Conservation (phyloP, 495 filamentous ascomycete species). For the Talaromyces proteolyticus region DNA sequence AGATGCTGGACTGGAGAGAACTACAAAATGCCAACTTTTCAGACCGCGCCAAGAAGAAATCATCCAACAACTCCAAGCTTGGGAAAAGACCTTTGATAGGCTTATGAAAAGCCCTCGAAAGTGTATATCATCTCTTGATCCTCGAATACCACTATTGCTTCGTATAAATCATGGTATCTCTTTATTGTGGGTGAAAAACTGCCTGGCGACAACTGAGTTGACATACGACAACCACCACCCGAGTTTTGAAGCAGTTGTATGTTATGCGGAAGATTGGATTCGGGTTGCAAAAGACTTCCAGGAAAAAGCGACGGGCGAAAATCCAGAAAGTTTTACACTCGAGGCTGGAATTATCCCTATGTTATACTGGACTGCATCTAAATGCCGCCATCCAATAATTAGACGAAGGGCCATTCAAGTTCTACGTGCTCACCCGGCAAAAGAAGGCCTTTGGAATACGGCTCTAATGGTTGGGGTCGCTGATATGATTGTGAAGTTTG, state of each 20-base stretch:
- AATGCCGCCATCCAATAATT: slow-evolving; percentile 15
- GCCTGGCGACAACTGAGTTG: slow-evolving; percentile 6
- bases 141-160: slow-evolving; percentile 10
- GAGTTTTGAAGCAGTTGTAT: slow-evolving; percentile 11
- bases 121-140: slow-evolving; percentile 2
- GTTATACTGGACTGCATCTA: slow-evolving; percentile 11
- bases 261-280: slow-evolving; percentile 5
- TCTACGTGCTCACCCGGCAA: slow-evolving; percentile 1
- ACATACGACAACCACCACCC: slow-evolving; percentile 8
- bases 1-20: not conserved
- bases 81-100: slow-evolving; percentile 11
- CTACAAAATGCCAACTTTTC: not conserved
- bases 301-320: not conserved
- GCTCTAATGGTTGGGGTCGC: slow-evolving; percentile 2
- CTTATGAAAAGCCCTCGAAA: slow-evolving; percentile 2
- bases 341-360: slow-evolving; percentile 14
- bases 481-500: slow-evolving; percentile 10
- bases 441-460: slow-evolving; percentile 15
- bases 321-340: slow-evolving; percentile 9
- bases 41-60: slow-evolving; percentile 8
- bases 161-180: slow-evolving; percentile 7
- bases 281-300: not conserved
- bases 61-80: slow-evolving; percentile 1
- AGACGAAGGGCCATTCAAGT: slow-evolving; percentile 13
- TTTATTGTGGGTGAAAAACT: slow-evolving; percentile 9